Evolutionary conservation across 495 filamentous ascomycete genomes (phyloP).

Genomic region (Platismatia glauca): DNA sequence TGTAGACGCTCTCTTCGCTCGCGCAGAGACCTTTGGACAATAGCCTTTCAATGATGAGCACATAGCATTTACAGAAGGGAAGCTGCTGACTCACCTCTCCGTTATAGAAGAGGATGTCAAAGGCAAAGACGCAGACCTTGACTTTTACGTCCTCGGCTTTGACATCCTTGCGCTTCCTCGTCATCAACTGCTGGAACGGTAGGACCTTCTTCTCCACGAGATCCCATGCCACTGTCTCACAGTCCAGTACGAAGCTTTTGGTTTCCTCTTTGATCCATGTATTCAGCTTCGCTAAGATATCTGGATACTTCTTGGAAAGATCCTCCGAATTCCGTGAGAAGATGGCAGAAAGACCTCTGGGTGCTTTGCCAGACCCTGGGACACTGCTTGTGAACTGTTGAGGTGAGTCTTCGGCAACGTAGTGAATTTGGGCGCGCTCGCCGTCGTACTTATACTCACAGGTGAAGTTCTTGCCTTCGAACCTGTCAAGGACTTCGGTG

Average conservation of each 20-base stretch:
- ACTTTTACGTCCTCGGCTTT: slow-evolving; percentile 95
- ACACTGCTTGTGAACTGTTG: slow-evolving; percentile 50
- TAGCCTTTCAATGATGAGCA: slow-evolving; percentile 37
- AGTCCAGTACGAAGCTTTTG: slow-evolving; percentile 91
- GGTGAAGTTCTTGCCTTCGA: slow-evolving; percentile 90
- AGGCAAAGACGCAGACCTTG: slow-evolving; percentile 96
- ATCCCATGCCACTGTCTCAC: slow-evolving; percentile 98
- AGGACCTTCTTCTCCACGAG: slow-evolving; percentile 82
- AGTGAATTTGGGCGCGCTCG: slow-evolving; percentile 94
- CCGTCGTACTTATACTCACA: slow-evolving; percentile 99
- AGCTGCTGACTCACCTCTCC: slow-evolving; percentile 52
- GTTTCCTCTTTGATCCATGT: slow-evolving; percentile 85
- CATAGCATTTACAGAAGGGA: not conserved
- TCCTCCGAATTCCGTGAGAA: slow-evolving; percentile 97
- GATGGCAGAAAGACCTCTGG: slow-evolving; percentile 67
- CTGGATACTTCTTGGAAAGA: slow-evolving; percentile 92
- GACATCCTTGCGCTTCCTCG: slow-evolving; percentile 92
- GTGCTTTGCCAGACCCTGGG: slow-evolving; percentile 46
- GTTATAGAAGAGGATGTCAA: slow-evolving; percentile 89
- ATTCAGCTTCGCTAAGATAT: slow-evolving; percentile 78
- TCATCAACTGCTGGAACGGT: slow-evolving; percentile 97
- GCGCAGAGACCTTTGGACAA: slow-evolving; percentile 78
- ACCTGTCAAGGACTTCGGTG: slow-evolving; percentile 92
- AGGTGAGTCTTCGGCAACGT: slow-evolving; percentile 72
- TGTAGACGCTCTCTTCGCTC: slow-evolving; percentile 74